Base-by-base conservation (phyloP, 305 asterid species). In the Solanum hybrid region DNA sequence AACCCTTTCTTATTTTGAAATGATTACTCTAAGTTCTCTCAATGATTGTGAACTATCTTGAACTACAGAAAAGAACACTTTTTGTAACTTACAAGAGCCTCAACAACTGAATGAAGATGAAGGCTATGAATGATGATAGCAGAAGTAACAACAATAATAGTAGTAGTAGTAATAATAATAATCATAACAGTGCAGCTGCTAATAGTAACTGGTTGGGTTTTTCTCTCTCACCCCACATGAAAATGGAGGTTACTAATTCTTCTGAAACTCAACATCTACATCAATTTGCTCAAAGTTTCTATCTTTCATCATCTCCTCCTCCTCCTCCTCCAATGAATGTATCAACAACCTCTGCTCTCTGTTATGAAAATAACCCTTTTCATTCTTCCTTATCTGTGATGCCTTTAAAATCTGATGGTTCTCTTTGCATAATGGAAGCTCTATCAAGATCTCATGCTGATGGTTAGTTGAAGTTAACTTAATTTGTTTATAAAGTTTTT, bases 211-310 rank as follows among this genome's bases (percentile, higher is more conserved):
- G 96, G 98, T 90, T 96, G 76, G 98, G 97, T 9, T 96, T 96
- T 87, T 95, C 98, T 86, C 98, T 96, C 89, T 93, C 98, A 18
- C 94, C 98, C 89, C 85, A 91, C 90, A 90, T 95, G 95, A 95
- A 93, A 90, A 94, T 95, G 96, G 97, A 95, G 90, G 92, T 94
- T 88, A 20, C 93, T 89, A 89, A 92, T 64, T 83, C 90, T 88
- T 82, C 91, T 67, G 89, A 82, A 22, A 83, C 85, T 34, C 91
- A 84, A 39, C 89, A 64, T 29, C 76, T n/a, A 33, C 82, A 77
- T 34, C 84, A 77, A 34, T 34, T 84, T 73, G 88, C 92, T n/a
- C 80, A 92, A 80, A 92, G 89, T 91, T 93, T 82, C 91, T 94
- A 87, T 67, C 90, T 89, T 88, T 86, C 96, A 84, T 87, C 93